Percentiles rank a stretch among this genome's conserved stretches.
These are phyloP conservation scores for Cryphonectria japonica DNA, from an alignment of 2,329 filamentous ascomycete genomes.

Conservation along the genomic window DNA sequence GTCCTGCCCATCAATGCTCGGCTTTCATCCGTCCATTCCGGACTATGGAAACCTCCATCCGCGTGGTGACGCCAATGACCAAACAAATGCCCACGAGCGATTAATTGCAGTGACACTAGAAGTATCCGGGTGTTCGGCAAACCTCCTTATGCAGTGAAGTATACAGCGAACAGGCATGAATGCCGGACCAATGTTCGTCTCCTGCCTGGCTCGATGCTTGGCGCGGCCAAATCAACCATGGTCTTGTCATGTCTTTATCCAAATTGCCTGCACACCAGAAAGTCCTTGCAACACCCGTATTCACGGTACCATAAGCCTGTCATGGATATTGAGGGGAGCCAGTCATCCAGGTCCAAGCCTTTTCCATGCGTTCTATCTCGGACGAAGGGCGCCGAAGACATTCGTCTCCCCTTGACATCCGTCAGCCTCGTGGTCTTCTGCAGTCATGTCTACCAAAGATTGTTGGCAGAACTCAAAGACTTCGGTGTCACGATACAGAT, in stretches of 20 bases:
- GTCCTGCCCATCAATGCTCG: background rate
- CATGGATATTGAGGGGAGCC: background rate
- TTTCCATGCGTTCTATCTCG: slow-evolving; percentile 6
- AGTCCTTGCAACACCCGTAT: background rate
- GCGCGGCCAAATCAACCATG: slow-evolving; percentile 1
- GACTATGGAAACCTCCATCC: background rate
- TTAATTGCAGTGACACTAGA: background rate
- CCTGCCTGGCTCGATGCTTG: slow-evolving; percentile 6
- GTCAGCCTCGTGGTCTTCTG: background rate
- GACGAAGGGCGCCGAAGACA: slow-evolving; percentile 11
- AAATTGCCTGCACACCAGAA: slow-evolving; percentile 23
- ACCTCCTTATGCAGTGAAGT: background rate
- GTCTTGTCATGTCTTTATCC: slow-evolving; percentile 19
- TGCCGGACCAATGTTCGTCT: background rate
- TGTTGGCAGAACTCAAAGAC: background rate
- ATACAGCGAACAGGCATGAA: background rate
- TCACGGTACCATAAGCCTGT: background rate
- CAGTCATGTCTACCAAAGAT: background rate
- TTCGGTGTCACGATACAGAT: background rate
- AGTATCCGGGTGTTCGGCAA: background rate
- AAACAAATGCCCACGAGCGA: background rate
- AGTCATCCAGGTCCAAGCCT: background rate
- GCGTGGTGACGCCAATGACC: background rate
- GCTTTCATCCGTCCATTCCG: background rate
- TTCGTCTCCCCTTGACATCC: background rate